phyloP scores from a whole-genome alignment of 129 eudicot genomes.

The Heracleum sosnowskyi region DNA sequence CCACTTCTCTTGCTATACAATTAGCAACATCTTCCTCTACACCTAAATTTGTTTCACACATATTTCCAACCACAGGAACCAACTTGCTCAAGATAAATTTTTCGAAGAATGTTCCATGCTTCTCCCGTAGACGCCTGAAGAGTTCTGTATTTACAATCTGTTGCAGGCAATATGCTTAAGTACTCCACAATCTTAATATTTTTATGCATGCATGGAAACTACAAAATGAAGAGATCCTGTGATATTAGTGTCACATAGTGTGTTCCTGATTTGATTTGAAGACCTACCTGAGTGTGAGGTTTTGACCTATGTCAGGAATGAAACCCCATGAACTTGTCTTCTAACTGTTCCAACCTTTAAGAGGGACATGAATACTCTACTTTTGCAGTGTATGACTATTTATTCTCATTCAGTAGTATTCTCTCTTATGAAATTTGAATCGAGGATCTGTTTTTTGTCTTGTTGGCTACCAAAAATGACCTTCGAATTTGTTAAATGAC shows the following conservation, averaged over 20 bases:
- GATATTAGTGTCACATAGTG: too few relatives aligned
- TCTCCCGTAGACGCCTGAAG: neutral
- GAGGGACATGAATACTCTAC: slow-evolving; percentile 4
- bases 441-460: neutral
- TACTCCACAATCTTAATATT: neutral
- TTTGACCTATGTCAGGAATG: slow-evolving; percentile 56
- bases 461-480: neutral
- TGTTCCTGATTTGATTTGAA: slow-evolving; percentile 51
- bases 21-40: neutral
- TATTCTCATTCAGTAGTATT: neutral
- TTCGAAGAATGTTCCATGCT: neutral
- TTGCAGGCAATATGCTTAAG: neutral
- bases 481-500: neutral
- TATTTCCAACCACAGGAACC: neutral
- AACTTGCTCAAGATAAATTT: neutral
- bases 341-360: slow-evolving; percentile 7
- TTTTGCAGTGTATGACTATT: neutral
- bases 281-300: slow-evolving; percentile 55
- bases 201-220: neutral
- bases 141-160: neutral
- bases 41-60: neutral
- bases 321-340: slow-evolving; percentile 65
- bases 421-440: neutral
- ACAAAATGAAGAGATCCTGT: too few relatives aligned
- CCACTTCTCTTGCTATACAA: slow-evolving; percentile 19